Conservation (phyloP, 2,329 filamentous ascomycete genomes). For the Paracamarosporium sp. region DNA sequence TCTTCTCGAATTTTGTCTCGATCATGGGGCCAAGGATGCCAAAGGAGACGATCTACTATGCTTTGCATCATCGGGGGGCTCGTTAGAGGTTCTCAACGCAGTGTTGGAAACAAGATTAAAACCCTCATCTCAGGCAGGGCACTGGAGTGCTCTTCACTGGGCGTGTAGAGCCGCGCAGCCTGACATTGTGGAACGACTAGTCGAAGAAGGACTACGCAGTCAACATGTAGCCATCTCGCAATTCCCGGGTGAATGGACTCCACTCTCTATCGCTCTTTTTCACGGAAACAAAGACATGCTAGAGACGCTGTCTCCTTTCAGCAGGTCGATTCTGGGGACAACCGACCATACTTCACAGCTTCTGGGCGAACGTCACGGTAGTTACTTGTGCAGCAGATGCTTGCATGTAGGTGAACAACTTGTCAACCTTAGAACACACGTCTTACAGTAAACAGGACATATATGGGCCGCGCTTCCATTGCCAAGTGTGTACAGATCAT, state of each 20-base stretch:
- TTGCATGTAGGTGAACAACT: conserved; percentile 15
- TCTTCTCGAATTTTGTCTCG: neutral
- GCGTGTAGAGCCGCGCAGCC: conserved; percentile 8
- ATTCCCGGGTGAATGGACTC: conserved; percentile 14
- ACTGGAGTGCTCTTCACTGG: conserved; percentile 14
- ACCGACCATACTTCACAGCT: neutral
- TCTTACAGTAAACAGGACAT: neutral
- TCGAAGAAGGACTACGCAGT: conserved; percentile 5
- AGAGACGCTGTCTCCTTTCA: conserved; percentile 2
- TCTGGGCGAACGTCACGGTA: neutral
- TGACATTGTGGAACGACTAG: conserved; percentile 7
- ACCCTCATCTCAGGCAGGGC: neutral
- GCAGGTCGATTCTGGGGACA: neutral
- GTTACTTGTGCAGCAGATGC: conserved; percentile 12
- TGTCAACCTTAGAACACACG: neutral
- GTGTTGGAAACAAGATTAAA: neutral
- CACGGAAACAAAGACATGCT: conserved; percentile 15
- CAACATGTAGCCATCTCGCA: conserved; percentile 1
- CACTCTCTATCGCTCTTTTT: conserved; percentile 17
- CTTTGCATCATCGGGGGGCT: conserved; percentile 10
- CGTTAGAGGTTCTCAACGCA: neutral
- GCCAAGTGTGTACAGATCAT: neutral
- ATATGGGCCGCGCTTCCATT: conserved; percentile 3
- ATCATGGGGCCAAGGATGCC: neutral
- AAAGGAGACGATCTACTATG: conserved; percentile 5